Evolutionary conservation across 176 grass and related monocot species (phyloP).

Genomic region (Dendrocalamus sinicus): DNA sequence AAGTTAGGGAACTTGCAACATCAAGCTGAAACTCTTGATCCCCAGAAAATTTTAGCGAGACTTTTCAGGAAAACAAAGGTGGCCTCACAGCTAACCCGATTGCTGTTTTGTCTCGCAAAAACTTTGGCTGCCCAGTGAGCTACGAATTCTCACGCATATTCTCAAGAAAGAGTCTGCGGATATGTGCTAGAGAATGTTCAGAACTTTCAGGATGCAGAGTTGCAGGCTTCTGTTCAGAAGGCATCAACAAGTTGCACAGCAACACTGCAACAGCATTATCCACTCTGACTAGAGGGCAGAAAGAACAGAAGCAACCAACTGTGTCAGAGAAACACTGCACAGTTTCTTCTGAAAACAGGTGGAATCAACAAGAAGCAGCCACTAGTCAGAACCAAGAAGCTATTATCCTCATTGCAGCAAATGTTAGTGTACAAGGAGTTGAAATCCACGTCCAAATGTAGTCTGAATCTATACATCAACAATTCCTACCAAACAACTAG

Average conservation of each 20-base stretch:
- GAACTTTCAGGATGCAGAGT: background rate
- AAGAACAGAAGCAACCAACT: background rate
- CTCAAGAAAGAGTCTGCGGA: background rate
- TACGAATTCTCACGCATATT: background rate
- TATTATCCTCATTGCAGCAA: slow-evolving; percentile 43
- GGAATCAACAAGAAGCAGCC: slow-evolving; percentile 18
- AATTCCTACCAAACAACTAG: slow-evolving; percentile 47
- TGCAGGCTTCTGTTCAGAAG: background rate
- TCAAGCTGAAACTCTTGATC: slow-evolving; percentile 12
- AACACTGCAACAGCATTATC: background rate
- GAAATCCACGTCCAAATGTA: slow-evolving; percentile 24
- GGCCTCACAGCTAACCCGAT: slow-evolving; percentile 5
- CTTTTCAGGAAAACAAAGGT: background rate
- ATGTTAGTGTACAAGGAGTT: slow-evolving; percentile 36
- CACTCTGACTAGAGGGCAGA: background rate
- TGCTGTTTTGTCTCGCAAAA: background rate
- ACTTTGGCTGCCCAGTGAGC: background rate
- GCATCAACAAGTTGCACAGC: background rate
- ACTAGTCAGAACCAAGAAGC: slow-evolving; percentile 38
- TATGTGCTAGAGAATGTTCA: background rate
- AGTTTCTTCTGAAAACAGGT: background rate
- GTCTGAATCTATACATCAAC: slow-evolving; percentile 50
- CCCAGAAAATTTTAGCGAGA: background rate
- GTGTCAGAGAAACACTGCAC: background rate
- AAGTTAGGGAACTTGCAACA: slow-evolving; percentile 7